A percentile compares a stretch with the other conserved stretches of the same genome.
These are phyloP conservation scores for Trichopus zeylanicus DNA, from an alignment of 116 monocot species.

Conservation along the genomic window DNA sequence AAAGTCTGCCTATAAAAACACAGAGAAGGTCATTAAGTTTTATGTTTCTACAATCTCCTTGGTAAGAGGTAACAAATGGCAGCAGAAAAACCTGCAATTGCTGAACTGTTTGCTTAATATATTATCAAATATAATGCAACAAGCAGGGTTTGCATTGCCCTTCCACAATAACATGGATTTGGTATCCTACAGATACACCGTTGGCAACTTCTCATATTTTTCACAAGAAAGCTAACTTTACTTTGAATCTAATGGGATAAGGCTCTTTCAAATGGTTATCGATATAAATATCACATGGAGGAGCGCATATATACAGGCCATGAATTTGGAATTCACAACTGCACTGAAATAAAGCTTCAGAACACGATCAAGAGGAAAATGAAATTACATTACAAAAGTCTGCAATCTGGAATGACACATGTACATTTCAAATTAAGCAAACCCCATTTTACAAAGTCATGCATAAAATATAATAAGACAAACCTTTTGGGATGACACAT, in stretches of 20 bases:
- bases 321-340: not conserved
- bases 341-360: not conserved
- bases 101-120: too few species aligned
- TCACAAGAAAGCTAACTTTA: not conserved
- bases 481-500: slow-evolving; percentile 28
- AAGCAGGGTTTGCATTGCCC: too few species aligned
- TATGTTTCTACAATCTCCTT: not conserved
- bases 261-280: not conserved
- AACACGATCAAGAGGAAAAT: not conserved
- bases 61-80: not conserved
- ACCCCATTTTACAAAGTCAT: not conserved
- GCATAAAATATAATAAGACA: not conserved
- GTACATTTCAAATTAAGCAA: not conserved
- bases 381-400: not conserved
- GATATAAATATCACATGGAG: not conserved
- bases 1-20: slow-evolving; percentile 39
- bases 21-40: not conserved
- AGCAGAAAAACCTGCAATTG: not conserved
- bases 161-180: too few species aligned
- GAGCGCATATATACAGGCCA: not conserved
- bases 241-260: too few species aligned
- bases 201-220: too few species aligned
- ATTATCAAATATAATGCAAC: too few species aligned
- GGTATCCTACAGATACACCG: not conserved
- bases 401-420: not conserved